Percentiles rank a stretch among this genome's conserved stretches.
These are phyloP conservation scores for Rutstroemia sydowiana DNA, from an alignment of 2,329 filamentous ascomycete species.

Conservation along the genomic window DNA sequence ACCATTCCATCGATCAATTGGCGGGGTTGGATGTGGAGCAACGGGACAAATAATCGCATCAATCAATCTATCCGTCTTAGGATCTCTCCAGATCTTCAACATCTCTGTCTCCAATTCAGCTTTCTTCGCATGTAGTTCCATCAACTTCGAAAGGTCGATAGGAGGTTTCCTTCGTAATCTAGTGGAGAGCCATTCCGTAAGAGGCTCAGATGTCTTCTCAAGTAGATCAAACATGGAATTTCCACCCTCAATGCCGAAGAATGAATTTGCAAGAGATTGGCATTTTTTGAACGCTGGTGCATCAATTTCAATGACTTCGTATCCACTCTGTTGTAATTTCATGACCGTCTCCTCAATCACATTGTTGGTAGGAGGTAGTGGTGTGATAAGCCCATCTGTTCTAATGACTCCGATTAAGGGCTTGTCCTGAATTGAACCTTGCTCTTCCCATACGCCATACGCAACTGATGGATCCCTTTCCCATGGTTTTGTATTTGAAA, in stretches of 20 bases:
- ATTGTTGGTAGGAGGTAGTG: constrained; percentile 42
- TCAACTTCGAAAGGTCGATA: constrained; percentile 40
- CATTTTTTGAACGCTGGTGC: constrained; percentile 46
- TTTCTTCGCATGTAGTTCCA: constrained; percentile 45
- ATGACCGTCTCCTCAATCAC: constrained; percentile 39
- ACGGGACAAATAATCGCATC: constrained; percentile 58
- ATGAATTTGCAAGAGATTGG: constrained; percentile 47
- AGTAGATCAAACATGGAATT: constrained; percentile 49
- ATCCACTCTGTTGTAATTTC: constrained; percentile 34
- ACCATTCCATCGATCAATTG: constrained; percentile 55
- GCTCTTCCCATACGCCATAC: constrained; percentile 35
- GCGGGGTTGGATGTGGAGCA: constrained; percentile 55
- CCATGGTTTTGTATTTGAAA: constrained; percentile 47
- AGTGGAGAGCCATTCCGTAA: constrained; percentile 52
- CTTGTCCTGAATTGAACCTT: constrained; percentile 20
- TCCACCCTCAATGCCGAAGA: constrained; percentile 52
- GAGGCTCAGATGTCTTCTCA: constrained; percentile 46
- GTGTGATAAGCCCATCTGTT: constrained; percentile 42
- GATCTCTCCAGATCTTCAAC: constrained; percentile 47
- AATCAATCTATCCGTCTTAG: constrained; percentile 35
- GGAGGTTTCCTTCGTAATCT: constrained; percentile 42
- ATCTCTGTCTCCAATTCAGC: constrained; percentile 47
- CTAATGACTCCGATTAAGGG: constrained; percentile 41
- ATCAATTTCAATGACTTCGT: constrained; percentile 53
- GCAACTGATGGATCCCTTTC: constrained; percentile 36